Conservation (phyloP, 2,329 filamentous ascomycete genomes). For the Tolypocladium endophyticum region DNA sequence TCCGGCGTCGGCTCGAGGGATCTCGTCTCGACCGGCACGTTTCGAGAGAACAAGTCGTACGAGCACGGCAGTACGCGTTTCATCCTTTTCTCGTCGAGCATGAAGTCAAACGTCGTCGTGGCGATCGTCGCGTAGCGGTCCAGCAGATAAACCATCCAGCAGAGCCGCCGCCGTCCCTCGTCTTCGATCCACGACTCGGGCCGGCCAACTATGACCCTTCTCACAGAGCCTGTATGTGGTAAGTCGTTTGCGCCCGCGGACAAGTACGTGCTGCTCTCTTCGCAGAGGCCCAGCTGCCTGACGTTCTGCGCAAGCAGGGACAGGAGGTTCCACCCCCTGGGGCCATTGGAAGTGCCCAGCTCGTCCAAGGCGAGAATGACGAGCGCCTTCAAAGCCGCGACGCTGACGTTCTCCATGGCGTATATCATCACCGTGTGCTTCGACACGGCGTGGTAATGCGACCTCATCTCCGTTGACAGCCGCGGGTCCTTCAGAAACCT, state of each 20-base stretch:
- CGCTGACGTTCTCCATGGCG: conserved; percentile 28
- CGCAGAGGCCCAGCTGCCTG: conserved; percentile 26
- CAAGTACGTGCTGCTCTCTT: conserved; percentile 27
- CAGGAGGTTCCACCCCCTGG: conserved; percentile 30
- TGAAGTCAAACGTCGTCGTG: conserved; percentile 29
- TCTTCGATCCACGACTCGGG: conserved; percentile 35
- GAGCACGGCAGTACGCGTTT: conserved; percentile 30
- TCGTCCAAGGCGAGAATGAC: conserved; percentile 31
- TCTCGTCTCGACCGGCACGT: conserved; percentile 30
- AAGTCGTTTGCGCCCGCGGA: conserved; percentile 19
- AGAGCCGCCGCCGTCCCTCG: conserved; percentile 28
- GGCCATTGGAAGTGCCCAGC: conserved; percentile 30
- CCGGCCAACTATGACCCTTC: conserved; percentile 20
- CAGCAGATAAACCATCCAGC: conserved; percentile 34
- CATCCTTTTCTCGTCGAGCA: conserved; percentile 27
- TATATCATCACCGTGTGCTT: conserved; percentile 29
- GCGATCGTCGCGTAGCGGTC: conserved; percentile 33
- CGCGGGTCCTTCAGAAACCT: conserved; percentile 29
- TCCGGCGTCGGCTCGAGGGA: conserved; percentile 15
- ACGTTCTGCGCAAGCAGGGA: conserved; percentile 27
- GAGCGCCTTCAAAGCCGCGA: conserved; percentile 26
- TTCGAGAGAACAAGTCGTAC: conserved; percentile 32
- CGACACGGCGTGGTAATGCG: conserved; percentile 27
- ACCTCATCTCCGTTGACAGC: conserved; percentile 23
- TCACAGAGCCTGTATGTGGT: conserved; percentile 22